phyloP scores from a whole-genome alignment of 176 grass and related monocot genomes.

The Ensete ventricosum region DNA sequence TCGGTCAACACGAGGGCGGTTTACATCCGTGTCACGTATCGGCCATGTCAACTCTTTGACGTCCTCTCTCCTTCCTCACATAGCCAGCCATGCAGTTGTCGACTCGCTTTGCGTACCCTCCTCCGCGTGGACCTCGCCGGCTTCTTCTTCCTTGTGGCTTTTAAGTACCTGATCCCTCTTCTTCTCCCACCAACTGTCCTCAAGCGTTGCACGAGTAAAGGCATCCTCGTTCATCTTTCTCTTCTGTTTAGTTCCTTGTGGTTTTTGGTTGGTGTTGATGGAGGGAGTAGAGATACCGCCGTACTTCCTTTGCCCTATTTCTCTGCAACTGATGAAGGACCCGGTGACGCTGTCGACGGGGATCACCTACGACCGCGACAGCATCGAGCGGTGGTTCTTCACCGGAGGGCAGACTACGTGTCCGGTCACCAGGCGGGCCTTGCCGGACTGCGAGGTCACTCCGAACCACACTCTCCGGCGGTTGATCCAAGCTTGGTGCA shows the following conservation, averaged over 20 bases:
- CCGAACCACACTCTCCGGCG: constrained; percentile 15
- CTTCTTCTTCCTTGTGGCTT: not conserved
- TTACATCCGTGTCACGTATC: too few species aligned
- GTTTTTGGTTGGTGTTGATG: too few species aligned
- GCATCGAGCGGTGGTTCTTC: constrained; percentile 11
- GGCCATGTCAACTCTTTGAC: too few species aligned
- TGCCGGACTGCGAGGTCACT: constrained; percentile 1
- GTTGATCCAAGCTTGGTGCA: constrained; percentile 8
- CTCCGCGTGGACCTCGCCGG: not conserved
- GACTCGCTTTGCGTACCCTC: not conserved
- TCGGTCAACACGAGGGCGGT: too few species aligned
- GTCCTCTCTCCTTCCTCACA: too few species aligned
- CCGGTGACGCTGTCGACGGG: constrained; percentile 13
- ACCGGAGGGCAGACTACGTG: not conserved
- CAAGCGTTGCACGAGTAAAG: too few species aligned
- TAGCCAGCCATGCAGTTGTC: too few species aligned
- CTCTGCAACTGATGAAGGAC: constrained; percentile 16
- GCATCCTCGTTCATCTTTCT: too few species aligned
- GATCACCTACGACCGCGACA: constrained; percentile 22
- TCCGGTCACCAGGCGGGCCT: not conserved
- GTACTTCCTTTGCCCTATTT: constrained; percentile 17
- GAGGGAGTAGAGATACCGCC: not conserved
- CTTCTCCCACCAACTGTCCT: not conserved
- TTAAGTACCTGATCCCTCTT: not conserved
- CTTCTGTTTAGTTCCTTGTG: not conserved